Evolutionary conservation across 2,329 filamentous ascomycete genomes (phyloP).

Genomic region (Clonostachys sp.): DNA sequence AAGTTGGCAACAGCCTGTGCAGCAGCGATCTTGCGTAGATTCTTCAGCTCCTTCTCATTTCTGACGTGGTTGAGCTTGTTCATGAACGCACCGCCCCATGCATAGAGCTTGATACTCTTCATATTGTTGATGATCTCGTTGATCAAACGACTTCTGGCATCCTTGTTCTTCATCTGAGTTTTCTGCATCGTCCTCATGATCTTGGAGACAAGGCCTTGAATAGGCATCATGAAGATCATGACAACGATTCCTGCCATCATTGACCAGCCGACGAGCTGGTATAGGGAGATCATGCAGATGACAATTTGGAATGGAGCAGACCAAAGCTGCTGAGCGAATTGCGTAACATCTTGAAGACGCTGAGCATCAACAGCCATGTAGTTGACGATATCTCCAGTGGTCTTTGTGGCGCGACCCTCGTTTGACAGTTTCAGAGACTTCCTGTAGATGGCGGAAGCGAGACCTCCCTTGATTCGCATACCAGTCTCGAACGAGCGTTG

Average conservation of each 20-base stretch:
- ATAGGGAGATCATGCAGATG: slow-evolving; percentile 92
- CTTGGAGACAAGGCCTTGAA: slow-evolving; percentile 87
- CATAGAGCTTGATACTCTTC: slow-evolving; percentile 99
- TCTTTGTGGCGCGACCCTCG: slow-evolving; percentile 82
- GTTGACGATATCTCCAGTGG: slow-evolving; percentile 97
- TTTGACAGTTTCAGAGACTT: slow-evolving; percentile 90
- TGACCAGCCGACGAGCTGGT: slow-evolving; percentile 88
- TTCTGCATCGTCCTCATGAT: slow-evolving; percentile 95
- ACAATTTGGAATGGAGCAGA: slow-evolving; percentile 95
- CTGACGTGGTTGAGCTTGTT: slow-evolving; percentile 93
- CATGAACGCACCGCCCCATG: slow-evolving; percentile 96
- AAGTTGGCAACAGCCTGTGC: slow-evolving; percentile 94
- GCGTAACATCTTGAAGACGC: slow-evolving; percentile 87
- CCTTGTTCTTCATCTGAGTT: slow-evolving; percentile 98
- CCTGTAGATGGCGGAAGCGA: slow-evolving; percentile 87
- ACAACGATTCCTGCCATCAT: slow-evolving; percentile 94
- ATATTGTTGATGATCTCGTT: slow-evolving; percentile 99
- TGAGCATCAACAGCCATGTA: slow-evolving; percentile 99
- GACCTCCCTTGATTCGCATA: slow-evolving; percentile 90
- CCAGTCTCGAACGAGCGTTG: slow-evolving; percentile 91
- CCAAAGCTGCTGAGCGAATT: slow-evolving; percentile 94
- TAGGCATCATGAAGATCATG: slow-evolving; percentile 96
- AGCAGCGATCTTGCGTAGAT: slow-evolving; percentile 90
- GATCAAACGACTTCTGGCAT: slow-evolving; percentile 85
- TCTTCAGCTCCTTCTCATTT: slow-evolving; percentile 94